Percentiles rank a stretch among this genome's conserved stretches.
Conservation (phyloP, 177 flowering plant genomes). For the Vitis hybrid region DNA sequence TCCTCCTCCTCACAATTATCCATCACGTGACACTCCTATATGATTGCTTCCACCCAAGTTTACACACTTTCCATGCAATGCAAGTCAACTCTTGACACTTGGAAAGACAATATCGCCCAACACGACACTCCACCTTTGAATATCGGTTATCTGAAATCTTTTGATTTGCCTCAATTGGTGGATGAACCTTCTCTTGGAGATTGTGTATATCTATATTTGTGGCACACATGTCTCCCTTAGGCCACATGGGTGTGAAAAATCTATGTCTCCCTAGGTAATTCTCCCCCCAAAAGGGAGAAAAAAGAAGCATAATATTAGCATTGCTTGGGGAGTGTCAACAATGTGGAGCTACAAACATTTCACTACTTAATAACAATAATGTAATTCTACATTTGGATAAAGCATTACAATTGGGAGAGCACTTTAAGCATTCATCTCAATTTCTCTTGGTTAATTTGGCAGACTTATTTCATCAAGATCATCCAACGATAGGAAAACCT, state of each 20-base stretch:
- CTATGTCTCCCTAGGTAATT: no score
- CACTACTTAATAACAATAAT: neutral
- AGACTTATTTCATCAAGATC: conserved; percentile 83
- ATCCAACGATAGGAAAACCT: conserved; percentile 80
- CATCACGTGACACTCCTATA: conserved; percentile 24
- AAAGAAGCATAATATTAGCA: no score
- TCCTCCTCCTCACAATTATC: conserved; percentile 20
- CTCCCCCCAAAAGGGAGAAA: no score
- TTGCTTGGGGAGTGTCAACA: neutral
- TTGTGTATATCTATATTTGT: no score
- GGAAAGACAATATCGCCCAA: neutral
- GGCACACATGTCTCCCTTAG: no score
- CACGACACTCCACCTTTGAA: no score
- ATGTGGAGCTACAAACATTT: neutral
- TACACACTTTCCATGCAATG: neutral
- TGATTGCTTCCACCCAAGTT: conserved; percentile 3
- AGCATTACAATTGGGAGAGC: neutral
- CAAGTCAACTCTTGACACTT: neutral
- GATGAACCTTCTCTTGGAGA: no score
- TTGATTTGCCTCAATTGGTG: no score
- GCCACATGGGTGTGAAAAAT: no score
- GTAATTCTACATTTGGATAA: conserved; percentile 3
- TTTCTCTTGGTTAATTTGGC: conserved; percentile 37
- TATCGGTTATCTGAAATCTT: no score
- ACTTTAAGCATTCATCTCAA: no score